Base-by-base conservation (phyloP, 371 early-diverging fungal genomes). In the Mortierella polycephala region DNA sequence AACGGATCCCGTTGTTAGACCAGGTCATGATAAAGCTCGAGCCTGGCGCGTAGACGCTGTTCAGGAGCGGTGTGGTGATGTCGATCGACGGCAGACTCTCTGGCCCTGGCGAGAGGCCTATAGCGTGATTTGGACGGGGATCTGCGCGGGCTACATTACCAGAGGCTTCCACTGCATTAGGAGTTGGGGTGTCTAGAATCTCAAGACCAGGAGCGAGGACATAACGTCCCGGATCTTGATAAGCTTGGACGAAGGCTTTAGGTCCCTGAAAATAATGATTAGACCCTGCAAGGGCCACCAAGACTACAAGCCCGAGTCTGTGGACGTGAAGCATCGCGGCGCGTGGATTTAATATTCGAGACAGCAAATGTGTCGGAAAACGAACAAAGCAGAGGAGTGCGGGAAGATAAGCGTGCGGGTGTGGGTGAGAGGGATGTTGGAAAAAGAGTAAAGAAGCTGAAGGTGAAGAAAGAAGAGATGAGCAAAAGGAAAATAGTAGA, bases 31-130 rank as follows among this genome's bases (percentile, higher is more conserved):
- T 54, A 14, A 75, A n/a, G 1, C 4, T 37, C 4, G 76, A 63
- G 1, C 79, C 72, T 12, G 79, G 72, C 5, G 65, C 67, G 52
- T 64, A 69, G 39, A 77, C 37, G 9, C 62, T 14, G 59, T 77
- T 77, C 14, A 63, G 37, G 8, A 57, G 53, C 11, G 79, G 79
- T 8, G 71, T 50, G 5, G 62, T 64, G 45, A 67, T 62, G 4
- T 71, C 72, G 51, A 71, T 57, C 10, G 61, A 45, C 10, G 50
- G 56, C 9, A 60, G 37, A 11, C 47, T 57, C 12, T 67, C 57
- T 7, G 64, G 67, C 2, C 74, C 66, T 4, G 63, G 23, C 12
- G 47, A 60, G 7, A 55, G 41, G 16, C 7, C 30, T 30, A 30
- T 30, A 30, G 4, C 30, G 30, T 30, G 30, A 30, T 30, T 30